Evolutionary conservation across 78 protist genomes (phyloP).

Genomic region (Emiliania huxleyi): DNA sequence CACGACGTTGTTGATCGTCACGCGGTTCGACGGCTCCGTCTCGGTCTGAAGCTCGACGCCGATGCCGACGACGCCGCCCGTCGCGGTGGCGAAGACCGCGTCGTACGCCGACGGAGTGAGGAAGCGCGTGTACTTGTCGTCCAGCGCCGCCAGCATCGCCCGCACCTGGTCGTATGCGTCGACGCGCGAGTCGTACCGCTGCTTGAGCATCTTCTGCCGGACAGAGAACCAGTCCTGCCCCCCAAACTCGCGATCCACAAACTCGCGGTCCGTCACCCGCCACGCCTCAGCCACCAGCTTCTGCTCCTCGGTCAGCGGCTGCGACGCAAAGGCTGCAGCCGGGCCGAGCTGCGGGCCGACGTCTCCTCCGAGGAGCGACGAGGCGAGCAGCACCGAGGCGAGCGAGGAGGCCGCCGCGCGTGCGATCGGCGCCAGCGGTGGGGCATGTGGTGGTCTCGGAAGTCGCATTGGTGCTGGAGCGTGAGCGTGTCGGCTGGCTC

Average conservation of each 20-base stretch:
- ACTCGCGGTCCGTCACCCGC: neutral
- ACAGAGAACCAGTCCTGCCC: neutral
- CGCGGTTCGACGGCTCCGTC: neutral
- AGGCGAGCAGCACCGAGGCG: neutral
- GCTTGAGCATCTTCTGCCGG: neutral
- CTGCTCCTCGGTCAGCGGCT: neutral
- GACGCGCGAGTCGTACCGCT: neutral
- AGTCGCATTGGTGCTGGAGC: too few species aligned
- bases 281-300: neutral
- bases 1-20: neutral
- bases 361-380: neutral
- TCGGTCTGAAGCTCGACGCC: conserved; percentile 9
- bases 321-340: neutral
- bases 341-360: neutral
- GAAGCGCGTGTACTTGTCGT: conserved; percentile 14
- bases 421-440: neutral
- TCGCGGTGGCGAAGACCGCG: neutral
- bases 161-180: neutral
- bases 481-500: too few species aligned
- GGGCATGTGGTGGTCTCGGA: neutral
- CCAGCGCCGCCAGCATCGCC: neutral
- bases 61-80: neutral
- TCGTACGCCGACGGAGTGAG: neutral
- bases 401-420: neutral
- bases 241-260: neutral